Evolutionary conservation across 163 green algal species (phyloP), one percentile per base, ranked within the genome.

Genomic region (Scenedesmus sp.): DNA sequence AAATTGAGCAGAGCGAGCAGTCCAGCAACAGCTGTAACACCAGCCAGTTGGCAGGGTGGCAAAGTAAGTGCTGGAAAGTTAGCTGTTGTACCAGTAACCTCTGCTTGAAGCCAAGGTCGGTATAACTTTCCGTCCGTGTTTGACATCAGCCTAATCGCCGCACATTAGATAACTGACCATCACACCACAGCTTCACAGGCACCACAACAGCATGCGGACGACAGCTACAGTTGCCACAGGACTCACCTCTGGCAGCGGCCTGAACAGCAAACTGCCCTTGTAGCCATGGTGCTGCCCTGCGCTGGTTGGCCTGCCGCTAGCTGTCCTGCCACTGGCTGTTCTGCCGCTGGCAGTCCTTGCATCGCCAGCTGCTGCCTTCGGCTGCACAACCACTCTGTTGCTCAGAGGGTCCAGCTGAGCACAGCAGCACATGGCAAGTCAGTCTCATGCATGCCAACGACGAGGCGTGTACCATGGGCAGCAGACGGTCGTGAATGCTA

Each of bases 221-320:
- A 79, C 67, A 56, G 77, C 13, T 57, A 26, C 34, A 9, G 12
- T 91, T n/a, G 76, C 76, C 79, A 4, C 9, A 26, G 23, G 52
- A 52, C 81, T 59, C 55, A 84, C 55, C 59, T 64, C 84, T 86
- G 89, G 82, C 34, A 93, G 90, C 10, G 83, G 70, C 56, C 90
- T 84, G 83, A 93, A 93, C 23, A 93, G 74, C 84, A 93, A 64
- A 62, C 83, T 87, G 67, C 84, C 90, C 46, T 93, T 93, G 90
- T 93, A 84, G 9, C 90, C 90, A 85, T 93, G 90, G 18, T 89
- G 82, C 73, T 93, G 90, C 10, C 82, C 90, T 60, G 90, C 90
- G 57, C 83, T 90, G 66, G 59, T 90, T 56, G 90, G 90, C 56
- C 90, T 74, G 13, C 89, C 89, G 55, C 89, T 92, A 16, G 66